phyloP scores from a whole-genome alignment of 805 yeast genomes.

The Pichia phayaonensis region DNA sequence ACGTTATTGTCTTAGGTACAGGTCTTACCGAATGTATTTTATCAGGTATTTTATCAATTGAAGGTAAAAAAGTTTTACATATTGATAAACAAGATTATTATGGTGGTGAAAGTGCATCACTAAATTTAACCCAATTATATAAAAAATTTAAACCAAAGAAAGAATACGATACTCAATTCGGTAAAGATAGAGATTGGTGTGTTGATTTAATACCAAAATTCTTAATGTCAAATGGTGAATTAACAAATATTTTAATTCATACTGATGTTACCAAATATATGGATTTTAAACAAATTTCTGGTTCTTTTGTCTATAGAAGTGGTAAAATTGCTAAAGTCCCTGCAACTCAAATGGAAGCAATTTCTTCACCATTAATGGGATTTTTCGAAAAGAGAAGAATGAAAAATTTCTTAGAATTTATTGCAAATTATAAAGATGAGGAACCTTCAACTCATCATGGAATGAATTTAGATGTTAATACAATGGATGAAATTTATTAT shows the following conservation, averaged over 20 bases:
- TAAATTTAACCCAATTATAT: slow-evolving; percentile 66
- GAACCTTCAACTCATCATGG: slow-evolving; percentile 78
- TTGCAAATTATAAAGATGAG: slow-evolving; percentile 73
- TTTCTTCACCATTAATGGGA: slow-evolving; percentile 89
- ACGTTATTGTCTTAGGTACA: slow-evolving; percentile 87
- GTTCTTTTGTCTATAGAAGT: slow-evolving; percentile 84
- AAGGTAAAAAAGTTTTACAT: slow-evolving; percentile 94
- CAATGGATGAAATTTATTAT: slow-evolving; percentile 86
- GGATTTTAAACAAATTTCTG: slow-evolving; percentile 95
- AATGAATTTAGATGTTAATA: slow-evolving; percentile 72
- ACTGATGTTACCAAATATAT: slow-evolving; percentile 94
- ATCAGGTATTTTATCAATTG: slow-evolving; percentile 91
- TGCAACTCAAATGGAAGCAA: slow-evolving; percentile 83
- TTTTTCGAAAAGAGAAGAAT: slow-evolving; percentile 92
- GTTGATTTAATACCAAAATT: slow-evolving; percentile 96
- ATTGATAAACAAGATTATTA: slow-evolving; percentile 95
- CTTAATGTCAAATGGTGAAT: slow-evolving; percentile 94
- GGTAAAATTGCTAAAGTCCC: slow-evolving; percentile 95
- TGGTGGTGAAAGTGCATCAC: slow-evolving; percentile 88
- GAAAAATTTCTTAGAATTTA: slow-evolving; percentile 85
- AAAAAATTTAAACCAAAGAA: slow-evolving; percentile 80
- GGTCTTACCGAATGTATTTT: slow-evolving; percentile 97
- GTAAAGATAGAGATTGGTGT: slow-evolving; percentile 96
- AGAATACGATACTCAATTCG: slow-evolving; percentile 60
- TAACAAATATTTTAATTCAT: slow-evolving; percentile 89